Conservation (phyloP, 768 basidiomycete species). For the Russula sp. region DNA sequence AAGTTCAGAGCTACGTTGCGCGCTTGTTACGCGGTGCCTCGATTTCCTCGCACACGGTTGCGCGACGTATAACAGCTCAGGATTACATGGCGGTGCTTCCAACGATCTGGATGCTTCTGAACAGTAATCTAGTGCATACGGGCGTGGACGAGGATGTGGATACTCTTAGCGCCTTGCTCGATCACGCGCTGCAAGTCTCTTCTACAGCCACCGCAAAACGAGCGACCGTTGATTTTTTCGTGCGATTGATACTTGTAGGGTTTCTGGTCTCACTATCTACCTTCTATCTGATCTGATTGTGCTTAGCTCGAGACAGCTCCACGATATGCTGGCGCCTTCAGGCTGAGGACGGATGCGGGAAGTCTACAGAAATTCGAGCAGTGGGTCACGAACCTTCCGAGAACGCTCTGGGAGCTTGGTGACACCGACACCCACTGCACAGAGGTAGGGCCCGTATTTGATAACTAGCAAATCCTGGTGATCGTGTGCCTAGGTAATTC, state of each 20-base stretch:
- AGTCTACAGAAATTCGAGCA: constrained; percentile 38
- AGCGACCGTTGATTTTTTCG: constrained; percentile 69
- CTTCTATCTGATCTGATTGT: not conserved
- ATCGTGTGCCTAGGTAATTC: constrained; percentile 39
- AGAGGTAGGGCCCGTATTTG: constrained; percentile 42
- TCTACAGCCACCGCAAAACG: constrained; percentile 61
- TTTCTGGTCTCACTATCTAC: not conserved
- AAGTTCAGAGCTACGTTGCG: constrained; percentile 51
- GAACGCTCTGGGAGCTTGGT: constrained; percentile 80
- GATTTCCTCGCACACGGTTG: constrained; percentile 26
- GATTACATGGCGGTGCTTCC: constrained; percentile 68
- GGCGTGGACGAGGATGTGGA: constrained; percentile 24
- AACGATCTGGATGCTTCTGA: constrained; percentile 71
- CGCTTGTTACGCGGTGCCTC: constrained; percentile 46
- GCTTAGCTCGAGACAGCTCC: constrained; percentile 54
- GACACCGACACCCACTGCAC: constrained; percentile 47
- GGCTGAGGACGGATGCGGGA: constrained; percentile 29
- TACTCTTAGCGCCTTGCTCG: constrained; percentile 52
- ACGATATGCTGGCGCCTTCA: constrained; percentile 47
- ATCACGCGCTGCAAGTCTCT: constrained; percentile 55
- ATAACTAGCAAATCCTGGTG: not conserved
- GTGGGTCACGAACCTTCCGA: constrained; percentile 77
- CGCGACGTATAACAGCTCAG: constrained; percentile 44
- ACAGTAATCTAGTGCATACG: constrained; percentile 28
- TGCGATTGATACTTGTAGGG: constrained; percentile 61